These are phyloP conservation scores for Leishmania mexicana DNA, from an alignment of 208 protist species.

Conservation along the genomic window DNA sequence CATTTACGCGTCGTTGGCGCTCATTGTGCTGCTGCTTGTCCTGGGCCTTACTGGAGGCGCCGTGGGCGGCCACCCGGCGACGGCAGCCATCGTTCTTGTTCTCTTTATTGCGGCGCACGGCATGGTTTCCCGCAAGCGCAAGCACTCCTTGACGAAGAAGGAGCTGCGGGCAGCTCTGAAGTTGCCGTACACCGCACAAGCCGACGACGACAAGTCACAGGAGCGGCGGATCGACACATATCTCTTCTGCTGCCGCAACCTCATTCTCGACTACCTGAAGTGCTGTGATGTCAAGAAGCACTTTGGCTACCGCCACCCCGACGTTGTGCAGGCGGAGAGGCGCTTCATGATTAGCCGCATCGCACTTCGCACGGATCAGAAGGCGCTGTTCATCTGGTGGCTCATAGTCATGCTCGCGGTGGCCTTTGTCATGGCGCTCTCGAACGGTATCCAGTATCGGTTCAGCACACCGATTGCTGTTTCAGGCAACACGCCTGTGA, in stretches of 20 bases:
- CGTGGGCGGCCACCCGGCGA: conserved; percentile 33
- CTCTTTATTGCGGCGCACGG: conserved; percentile 73
- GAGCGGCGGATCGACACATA: conserved; percentile 61
- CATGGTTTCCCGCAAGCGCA: conserved; percentile 80
- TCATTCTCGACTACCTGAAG: conserved; percentile 64
- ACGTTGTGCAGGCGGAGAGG: conserved; percentile 64
- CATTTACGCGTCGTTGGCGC: conserved; percentile 50
- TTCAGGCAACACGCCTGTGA: conserved; percentile 15
- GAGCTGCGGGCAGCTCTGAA: conserved; percentile 47
- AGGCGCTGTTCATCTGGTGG: conserved; percentile 84
- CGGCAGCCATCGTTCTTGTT: conserved; percentile 44
- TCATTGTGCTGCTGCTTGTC: conserved; percentile 58
- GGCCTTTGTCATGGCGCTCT: conserved; percentile 71
- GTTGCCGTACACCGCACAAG: conserved; percentile 30
- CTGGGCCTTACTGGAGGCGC: conserved; percentile 56
- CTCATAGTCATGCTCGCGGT: conserved; percentile 74
- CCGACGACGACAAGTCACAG: conserved; percentile 36
- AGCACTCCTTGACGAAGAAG: conserved; percentile 56
- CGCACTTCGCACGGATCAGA: conserved; percentile 79
- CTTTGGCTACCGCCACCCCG: conserved; percentile 81
- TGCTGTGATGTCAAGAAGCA: conserved; percentile 70
- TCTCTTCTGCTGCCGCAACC: conserved; percentile 79
- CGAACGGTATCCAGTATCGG: conserved; percentile 63
- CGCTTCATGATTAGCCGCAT: conserved; percentile 54
- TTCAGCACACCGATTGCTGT: conserved; percentile 50